phyloP scores from a whole-genome alignment of 352 stramenopile species.

The Phytopythium montanum region DNA sequence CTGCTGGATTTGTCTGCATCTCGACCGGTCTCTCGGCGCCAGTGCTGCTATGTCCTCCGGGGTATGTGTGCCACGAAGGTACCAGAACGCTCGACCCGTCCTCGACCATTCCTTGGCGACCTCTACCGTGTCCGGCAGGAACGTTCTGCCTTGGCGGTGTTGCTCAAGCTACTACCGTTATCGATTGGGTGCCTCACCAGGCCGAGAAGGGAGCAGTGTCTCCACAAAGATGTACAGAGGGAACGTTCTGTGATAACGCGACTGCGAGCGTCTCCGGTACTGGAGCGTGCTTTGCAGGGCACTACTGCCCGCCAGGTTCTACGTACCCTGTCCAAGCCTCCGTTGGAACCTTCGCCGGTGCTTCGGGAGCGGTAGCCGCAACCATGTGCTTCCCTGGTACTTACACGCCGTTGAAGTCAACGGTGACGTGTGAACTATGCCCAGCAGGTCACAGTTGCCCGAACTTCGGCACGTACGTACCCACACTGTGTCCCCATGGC shows the following conservation, averaged over 20 bases:
- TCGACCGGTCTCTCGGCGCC: conserved; percentile 89
- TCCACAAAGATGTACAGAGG: conserved; percentile 94
- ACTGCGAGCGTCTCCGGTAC: conserved; percentile 79
- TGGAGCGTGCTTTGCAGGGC: conserved; percentile 89
- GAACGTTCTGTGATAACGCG: conserved; percentile 90
- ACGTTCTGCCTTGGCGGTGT: conserved; percentile 96
- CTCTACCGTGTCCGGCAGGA: conserved; percentile 86
- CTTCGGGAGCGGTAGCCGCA: conserved; percentile 86
- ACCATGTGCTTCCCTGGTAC: conserved; percentile 97
- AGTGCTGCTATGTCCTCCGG: conserved; percentile 90
- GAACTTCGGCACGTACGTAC: conserved; percentile 95
- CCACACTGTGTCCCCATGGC: conserved; percentile 91
- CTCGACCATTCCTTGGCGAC: conserved; percentile 65
- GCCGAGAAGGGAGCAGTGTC: conserved; percentile 73
- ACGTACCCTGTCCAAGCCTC: conserved; percentile 87
- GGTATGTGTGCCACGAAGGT: conserved; percentile 93
- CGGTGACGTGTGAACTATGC: conserved; percentile 88
- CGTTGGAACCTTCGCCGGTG: conserved; percentile 89
- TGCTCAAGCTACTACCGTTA: conserved; percentile 81
- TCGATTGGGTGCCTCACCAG: conserved; percentile 88
- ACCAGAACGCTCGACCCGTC: conserved; percentile 91
- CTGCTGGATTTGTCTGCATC: conserved; percentile 95
- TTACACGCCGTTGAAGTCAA: conserved; percentile 91
- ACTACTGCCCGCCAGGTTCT: conserved; percentile 94
- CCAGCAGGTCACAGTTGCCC: conserved; percentile 93